These are phyloP conservation scores for Zalaria sp. DNA, from an alignment of 2,329 filamentous ascomycete species.

Conservation along the genomic window DNA sequence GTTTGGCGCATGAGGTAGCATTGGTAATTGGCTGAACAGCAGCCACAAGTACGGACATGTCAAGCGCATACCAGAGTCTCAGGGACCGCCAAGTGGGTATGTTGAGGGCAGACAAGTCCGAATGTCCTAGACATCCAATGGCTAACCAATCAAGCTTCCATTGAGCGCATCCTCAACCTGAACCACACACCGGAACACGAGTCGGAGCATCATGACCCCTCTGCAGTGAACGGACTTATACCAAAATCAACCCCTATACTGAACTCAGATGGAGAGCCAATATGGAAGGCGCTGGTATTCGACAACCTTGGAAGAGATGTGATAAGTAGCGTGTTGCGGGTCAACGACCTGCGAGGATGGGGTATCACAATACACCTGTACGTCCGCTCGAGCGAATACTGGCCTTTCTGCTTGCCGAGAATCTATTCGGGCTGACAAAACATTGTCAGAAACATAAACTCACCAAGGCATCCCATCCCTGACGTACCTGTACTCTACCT, in stretches of 20 bases:
- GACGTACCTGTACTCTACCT: slow-evolving; percentile 95
- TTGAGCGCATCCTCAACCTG: slow-evolving; percentile 90
- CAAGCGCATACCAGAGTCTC: slow-evolving; percentile 42
- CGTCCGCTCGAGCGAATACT: slow-evolving; percentile 11
- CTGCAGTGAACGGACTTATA: slow-evolving; percentile 46
- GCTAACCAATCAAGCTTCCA: slow-evolving; percentile 50
- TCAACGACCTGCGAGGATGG: slow-evolving; percentile 83
- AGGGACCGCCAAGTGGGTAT: slow-evolving; percentile 60
- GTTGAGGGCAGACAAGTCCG: slow-evolving; percentile 9
- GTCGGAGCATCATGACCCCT: slow-evolving; percentile 47
- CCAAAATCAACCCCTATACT: slow-evolving; percentile 65
- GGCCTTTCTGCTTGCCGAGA: too few relatives aligned
- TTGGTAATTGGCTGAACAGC: slow-evolving; percentile 11
- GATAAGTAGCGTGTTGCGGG: slow-evolving; percentile 87
- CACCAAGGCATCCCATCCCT: slow-evolving; percentile 75
- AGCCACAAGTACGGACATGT: slow-evolving; percentile 31
- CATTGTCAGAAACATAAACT: slow-evolving; percentile 53
- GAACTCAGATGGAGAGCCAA: slow-evolving; percentile 75
- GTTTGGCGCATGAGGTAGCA: too few relatives aligned
- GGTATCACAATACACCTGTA: slow-evolving; percentile 96
- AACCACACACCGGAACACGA: slow-evolving; percentile 54
- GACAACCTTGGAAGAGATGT: slow-evolving; percentile 86
- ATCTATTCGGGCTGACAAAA: slow-evolving; percentile 4
- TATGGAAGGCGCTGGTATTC: slow-evolving; percentile 97
- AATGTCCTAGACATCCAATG: slow-evolving; percentile 1